Conservation (phyloP, 2,329 filamentous ascomycete genomes). For the Capronia epimyces region DNA sequence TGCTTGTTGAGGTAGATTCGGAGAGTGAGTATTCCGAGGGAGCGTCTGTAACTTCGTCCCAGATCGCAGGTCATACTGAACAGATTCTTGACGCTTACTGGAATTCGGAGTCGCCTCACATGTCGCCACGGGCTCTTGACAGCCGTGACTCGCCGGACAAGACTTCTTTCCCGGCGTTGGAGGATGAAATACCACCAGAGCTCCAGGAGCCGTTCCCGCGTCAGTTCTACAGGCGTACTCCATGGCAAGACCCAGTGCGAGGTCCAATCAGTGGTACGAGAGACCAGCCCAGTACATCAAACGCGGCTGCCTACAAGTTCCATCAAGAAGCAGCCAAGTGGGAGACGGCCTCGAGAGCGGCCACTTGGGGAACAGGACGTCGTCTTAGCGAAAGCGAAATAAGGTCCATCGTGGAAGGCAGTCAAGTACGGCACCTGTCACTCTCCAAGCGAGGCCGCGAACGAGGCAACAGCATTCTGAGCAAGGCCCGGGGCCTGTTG, state of each 20-base stretch:
- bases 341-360: constrained; percentile 50
- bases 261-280: constrained; percentile 24
- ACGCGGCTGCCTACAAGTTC: constrained; percentile 52
- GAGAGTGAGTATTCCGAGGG: constrained; percentile 35
- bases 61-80: constrained; percentile 10
- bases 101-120: constrained; percentile 29
- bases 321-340: constrained; percentile 46
- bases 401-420: constrained; percentile 41
- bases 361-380: constrained; percentile 49
- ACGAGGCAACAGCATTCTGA: constrained; percentile 42
- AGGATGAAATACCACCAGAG: constrained; percentile 28
- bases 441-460: constrained; percentile 36
- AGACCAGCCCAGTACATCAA: constrained; percentile 50
- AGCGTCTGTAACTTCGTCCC: constrained; percentile 19
- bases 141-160: constrained; percentile 22
- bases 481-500: constrained; percentile 34
- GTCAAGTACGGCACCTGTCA: constrained; percentile 39
- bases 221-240: constrained; percentile 39
- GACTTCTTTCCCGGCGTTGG: constrained; percentile 28
- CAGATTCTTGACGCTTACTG: constrained; percentile 28
- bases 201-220: constrained; percentile 34
- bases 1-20: constrained; percentile 43
- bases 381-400: constrained; percentile 49
- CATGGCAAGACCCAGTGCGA: constrained; percentile 45
- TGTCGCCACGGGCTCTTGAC: constrained; percentile 25